Conservation (phyloP, 371 early-diverging fungal species). For the Dipsacomyces acuminosporus region DNA sequence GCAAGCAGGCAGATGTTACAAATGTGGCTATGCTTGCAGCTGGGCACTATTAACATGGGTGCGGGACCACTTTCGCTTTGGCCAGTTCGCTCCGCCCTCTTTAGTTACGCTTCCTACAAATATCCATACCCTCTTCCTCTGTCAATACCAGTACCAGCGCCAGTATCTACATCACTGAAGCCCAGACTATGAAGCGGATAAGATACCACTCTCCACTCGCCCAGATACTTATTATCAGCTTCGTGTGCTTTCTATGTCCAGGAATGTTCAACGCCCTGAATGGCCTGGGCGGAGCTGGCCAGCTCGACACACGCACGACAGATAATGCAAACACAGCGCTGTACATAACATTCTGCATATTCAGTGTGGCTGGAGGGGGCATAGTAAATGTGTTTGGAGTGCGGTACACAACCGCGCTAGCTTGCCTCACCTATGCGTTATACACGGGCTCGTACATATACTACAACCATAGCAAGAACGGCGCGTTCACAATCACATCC, state of each 20-base stretch:
- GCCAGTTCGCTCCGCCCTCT: background rate
- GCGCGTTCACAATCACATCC: slow-evolving; percentile 37
- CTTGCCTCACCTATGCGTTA: slow-evolving; percentile 48
- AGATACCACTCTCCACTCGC: slow-evolving; percentile 56
- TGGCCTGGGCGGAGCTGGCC: slow-evolving; percentile 60
- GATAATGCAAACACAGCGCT: slow-evolving; percentile 63
- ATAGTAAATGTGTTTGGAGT: slow-evolving; percentile 49
- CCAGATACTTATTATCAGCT: slow-evolving; percentile 63
- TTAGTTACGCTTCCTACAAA: background rate
- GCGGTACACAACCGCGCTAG: slow-evolving; percentile 40
- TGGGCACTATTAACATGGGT: background rate
- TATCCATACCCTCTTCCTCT: background rate
- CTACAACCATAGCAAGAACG: slow-evolving; percentile 34
- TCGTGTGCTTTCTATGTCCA: slow-evolving; percentile 71
- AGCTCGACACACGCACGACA: slow-evolving; percentile 48
- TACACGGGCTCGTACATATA: slow-evolving; percentile 48
- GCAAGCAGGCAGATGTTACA: no score
- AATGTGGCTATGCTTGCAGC: no score
- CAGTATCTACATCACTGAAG: no score
- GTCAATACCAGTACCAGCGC: background rate
- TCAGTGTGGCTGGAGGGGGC: slow-evolving; percentile 52
- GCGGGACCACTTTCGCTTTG: background rate
- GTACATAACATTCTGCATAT: slow-evolving; percentile 60
- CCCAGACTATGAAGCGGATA: background rate
- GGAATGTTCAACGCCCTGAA: slow-evolving; percentile 80